Percentiles rank a stretch among this genome's conserved stretches.
phyloP scores from a whole-genome alignment of 805 yeast species.

The Lipomyces starkeyi region DNA sequence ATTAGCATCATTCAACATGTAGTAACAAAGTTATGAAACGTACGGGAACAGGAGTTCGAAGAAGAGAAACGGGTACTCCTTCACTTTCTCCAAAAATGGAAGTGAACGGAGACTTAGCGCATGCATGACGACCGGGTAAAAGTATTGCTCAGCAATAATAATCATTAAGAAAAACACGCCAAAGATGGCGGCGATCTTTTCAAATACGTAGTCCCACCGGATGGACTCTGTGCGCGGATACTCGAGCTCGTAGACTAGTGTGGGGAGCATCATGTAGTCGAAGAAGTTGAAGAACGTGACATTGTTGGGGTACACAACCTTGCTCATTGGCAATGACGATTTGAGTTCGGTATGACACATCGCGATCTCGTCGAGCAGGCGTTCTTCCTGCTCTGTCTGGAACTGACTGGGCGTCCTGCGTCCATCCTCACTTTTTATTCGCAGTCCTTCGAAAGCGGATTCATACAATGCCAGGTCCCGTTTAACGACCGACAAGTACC shows the following conservation, averaged over 20 bases:
- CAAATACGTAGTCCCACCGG: constrained; percentile 69
- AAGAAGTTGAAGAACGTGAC: constrained; percentile 70
- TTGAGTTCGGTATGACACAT: constrained; percentile 75
- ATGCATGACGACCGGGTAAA: constrained; percentile 73
- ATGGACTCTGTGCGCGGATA: constrained; percentile 77
- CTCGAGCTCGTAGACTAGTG: constrained; percentile 76
- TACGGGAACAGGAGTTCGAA: constrained; percentile 76
- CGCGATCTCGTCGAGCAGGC: constrained; percentile 57
- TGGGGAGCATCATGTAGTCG: constrained; percentile 85
- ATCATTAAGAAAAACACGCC: constrained; percentile 88
- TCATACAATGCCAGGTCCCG: constrained; percentile 61
- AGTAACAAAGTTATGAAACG: constrained; percentile 1
- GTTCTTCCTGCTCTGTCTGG: constrained; percentile 44
- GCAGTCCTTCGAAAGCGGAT: constrained; percentile 49
- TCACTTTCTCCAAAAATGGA: constrained; percentile 52
- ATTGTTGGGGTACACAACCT: constrained; percentile 69
- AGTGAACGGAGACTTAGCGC: constrained; percentile 61
- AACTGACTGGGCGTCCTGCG: constrained; percentile 20
- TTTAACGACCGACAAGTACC: constrained; percentile 75
- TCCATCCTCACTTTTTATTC: constrained; percentile 21
- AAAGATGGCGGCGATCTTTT: constrained; percentile 78
- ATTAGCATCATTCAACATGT: not conserved
- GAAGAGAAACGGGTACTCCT: constrained; percentile 62
- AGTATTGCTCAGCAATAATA: constrained; percentile 70
- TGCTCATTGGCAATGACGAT: constrained; percentile 21